Base-by-base conservation (phyloP, 179 eudicot species). In the Beta corolliflora region DNA sequence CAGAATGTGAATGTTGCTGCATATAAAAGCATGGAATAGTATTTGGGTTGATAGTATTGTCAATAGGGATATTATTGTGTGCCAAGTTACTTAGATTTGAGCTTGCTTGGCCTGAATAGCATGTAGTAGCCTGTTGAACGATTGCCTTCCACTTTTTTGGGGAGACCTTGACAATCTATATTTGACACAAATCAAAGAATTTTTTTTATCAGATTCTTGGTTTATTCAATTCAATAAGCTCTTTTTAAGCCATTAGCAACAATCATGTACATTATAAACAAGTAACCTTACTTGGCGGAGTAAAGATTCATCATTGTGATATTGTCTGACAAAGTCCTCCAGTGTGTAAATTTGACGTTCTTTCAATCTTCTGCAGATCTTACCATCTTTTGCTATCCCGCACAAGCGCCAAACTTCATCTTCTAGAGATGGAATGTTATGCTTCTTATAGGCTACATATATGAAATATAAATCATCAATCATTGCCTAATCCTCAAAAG, bases 341-440 rank as follows among this genome's bases (percentile, higher is more conserved):
- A 83, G 82, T 18, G 10, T 75, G 75, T 50, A 19, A 63, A 83
- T 70, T 50, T 71, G 21, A 15, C 36, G 54, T 18, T 59, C 77
- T 41, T 63, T 59, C 83, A 79, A 60, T 29, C 52, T 79, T 69
- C 21, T 50, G 31, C 59, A 54, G 36, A 68, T 75, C 63, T 48
- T 75, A 18, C 83, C 83, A 23, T 65, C 77, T 75, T 75, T 75
- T 45, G 72, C 80, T n/a, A 83, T 83, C 60, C 78, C 54, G 19
- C 31, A 9, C 67, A 83, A 70, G 50, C 79, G 80, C 85, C 85
- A 83, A 14, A 80, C 81, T n/a, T 80, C 86, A 46, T 84, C 86
- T 14, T 84, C 82, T 50, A 79, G 55, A 77, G 67, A 58, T 70
- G 61, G 84, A 48, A 46, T 52, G 7, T 55, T 11, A 31, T 56